Base-by-base conservation (phyloP, 2,329 filamentous ascomycete species). In the Epichloe gansuensis region DNA sequence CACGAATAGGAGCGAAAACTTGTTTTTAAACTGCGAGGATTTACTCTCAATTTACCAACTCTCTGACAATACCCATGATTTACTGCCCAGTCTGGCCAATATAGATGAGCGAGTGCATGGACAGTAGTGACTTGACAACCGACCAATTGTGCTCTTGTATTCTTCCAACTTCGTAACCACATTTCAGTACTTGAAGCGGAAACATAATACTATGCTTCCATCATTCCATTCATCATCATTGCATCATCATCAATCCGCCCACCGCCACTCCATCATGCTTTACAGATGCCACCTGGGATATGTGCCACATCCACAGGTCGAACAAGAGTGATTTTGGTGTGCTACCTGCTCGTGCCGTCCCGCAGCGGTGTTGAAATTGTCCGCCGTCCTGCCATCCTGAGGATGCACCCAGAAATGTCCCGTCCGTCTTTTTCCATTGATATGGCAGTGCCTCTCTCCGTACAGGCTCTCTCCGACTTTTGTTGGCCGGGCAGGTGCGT, bases 401-500 rank as follows among this genome's bases (percentile, higher is more conserved):
- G 31, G 31, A 31, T 31, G 31, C 31, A 31, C 31, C 28, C 31
- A 8, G 9, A 31, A 31, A 31, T 31, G 9, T 31, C 31, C 31
- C 31, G 8, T 4, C 31, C 9, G 31, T 31, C 31, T 31, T 31
- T 11, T 31, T 9, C 38, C 38, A 8, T 17, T 17, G 12, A 31
- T 9, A 13, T 3, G 3, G 39, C 39, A 41, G 39, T 21, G 17
- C 17, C 17, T 21, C 17, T 17, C 17, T 21, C 17, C 17, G 17
- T 21, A 21, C 17, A 21, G 7, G 28, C 31, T 17, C 31, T 9
- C 21, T 13, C 17, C 34, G 31, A 12, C 46, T 15, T 13, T 37
- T n/a, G 15, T n/a, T 46, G 25, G n/a, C 46, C 17, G 46, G 42
- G n/a, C n/a, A 48, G 41, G 17, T 51, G 48, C 51, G 46, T 49